Evolutionary conservation across 164 flowering plant genomes (phyloP), one percentile per base, ranked within the genome.

Genomic region (Cinnamomum chago): DNA sequence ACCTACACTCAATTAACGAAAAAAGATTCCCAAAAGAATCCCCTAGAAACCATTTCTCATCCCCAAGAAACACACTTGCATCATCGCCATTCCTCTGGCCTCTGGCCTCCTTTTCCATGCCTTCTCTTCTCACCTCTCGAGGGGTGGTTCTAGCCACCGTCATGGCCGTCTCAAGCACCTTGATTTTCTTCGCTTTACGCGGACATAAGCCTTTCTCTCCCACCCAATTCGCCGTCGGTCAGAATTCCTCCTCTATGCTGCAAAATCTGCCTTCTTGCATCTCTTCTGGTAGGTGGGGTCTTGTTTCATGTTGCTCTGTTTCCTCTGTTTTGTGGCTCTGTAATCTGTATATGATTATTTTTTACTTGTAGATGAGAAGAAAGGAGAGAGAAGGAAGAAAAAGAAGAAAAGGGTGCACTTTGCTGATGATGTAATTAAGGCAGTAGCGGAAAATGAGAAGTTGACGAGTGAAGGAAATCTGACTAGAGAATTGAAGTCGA

Each of bases 351-450:
- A 55, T 0, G 70, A 3, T 11, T 25, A 51, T 72, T n/a, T 72
- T n/a, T 0, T 72, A 35, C 6, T 3, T 67, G 75, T 25, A 76
- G 83, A 76, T 22, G 77, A 75, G 78, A 84, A 79, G 78, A 80
- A 33, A 82, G 60, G 73, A 75, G 73, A 79, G 70, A 25, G 58
- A n/a, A 65, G 10, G 70, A 65, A 20, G 74, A 85, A 83, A 62
- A 87, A 85, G 84, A 86, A 84, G 84, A 92, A 92, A 72, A 89
- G 71, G 79, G 97, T 92, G 76, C 88, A 84, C 52, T 92, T 92
- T 75, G 94, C 95, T 0, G 85, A 88, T 35, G 91, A 90, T 76
- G 93, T 88, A 75, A 84, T 88, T 74, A 93, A 90, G 75, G 91
- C 92, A 50, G 71, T 73, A 33, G 89, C 88, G 3, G 76, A 89